A percentile compares a stretch with the other conserved stretches of the same genome.
Conservation (phyloP, 73 alveolate species). For the Paramecium bursaria region DNA sequence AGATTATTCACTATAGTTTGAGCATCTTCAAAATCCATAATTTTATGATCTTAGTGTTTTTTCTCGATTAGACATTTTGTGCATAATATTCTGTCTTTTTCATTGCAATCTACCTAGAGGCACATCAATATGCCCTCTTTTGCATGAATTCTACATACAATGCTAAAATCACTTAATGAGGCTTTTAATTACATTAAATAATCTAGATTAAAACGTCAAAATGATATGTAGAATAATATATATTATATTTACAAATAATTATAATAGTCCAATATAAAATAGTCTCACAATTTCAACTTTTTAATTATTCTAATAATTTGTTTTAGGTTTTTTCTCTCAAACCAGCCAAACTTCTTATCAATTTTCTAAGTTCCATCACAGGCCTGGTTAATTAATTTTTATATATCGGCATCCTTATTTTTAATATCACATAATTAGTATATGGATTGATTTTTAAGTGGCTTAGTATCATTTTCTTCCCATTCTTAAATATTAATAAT, state of each 20-base stretch:
- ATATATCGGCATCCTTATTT: background rate
- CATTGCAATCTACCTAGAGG: background rate
- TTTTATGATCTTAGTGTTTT: background rate
- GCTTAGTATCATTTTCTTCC: background rate
- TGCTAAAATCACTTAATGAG: too few relatives aligned
- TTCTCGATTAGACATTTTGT: background rate
- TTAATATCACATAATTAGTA: background rate
- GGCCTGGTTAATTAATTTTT: background rate
- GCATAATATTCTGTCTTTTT: conserved; percentile 11
- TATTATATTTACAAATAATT: too few relatives aligned
- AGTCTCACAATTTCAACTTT: too few relatives aligned
- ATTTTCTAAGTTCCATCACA: background rate
- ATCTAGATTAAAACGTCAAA: too few relatives aligned
- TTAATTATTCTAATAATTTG: too few relatives aligned
- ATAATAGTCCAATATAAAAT: too few relatives aligned
- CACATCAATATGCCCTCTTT: conserved; percentile 8
- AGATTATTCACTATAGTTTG: background rate
- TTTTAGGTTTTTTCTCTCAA: background rate
- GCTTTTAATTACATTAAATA: too few relatives aligned
- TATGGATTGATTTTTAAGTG: background rate
- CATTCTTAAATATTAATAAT: background rate
- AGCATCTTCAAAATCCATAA: conserved; percentile 26
- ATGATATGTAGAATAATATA: too few relatives aligned
- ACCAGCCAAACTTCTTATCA: background rate
- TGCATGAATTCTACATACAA: conserved; percentile 2